Evolutionary conservation across 208 protist species (phyloP).

Genomic region (Crithidia expoeki): DNA sequence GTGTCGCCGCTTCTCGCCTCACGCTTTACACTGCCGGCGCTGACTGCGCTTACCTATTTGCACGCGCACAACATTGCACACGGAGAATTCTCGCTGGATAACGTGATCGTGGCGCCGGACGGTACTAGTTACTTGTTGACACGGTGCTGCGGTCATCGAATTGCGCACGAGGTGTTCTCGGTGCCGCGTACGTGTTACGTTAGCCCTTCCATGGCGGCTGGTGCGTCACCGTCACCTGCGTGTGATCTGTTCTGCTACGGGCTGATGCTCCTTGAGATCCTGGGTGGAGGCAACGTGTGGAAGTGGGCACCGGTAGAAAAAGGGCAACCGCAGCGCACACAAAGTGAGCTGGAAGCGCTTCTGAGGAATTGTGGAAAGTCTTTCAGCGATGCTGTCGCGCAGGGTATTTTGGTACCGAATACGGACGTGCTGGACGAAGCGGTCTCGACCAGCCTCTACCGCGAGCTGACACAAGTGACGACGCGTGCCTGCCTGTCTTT

Average conservation of each 20-base stretch:
- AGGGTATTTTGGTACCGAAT: conserved; percentile 8
- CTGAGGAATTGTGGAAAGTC: background rate
- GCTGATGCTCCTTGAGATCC: conserved; percentile 65
- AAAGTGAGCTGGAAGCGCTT: background rate
- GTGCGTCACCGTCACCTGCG: conserved; percentile 33
- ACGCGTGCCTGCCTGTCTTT: background rate
- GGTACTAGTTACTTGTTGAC: conserved; percentile 69
- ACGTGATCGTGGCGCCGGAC: conserved; percentile 59
- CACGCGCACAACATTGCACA: conserved; percentile 60
- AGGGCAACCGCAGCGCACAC: background rate
- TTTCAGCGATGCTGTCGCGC: background rate
- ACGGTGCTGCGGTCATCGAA: conserved; percentile 25
- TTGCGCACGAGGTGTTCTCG: conserved; percentile 25
- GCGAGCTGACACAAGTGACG: background rate
- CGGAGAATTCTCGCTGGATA: conserved; percentile 63
- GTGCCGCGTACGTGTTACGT: conserved; percentile 53
- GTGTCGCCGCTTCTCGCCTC: conserved; percentile 24
- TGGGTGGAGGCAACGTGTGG: conserved; percentile 35
- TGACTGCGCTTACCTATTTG: conserved; percentile 57
- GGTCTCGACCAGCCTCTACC: background rate
- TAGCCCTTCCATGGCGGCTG: conserved; percentile 61
- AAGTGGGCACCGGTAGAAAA: conserved; percentile 27
- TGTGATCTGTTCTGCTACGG: conserved; percentile 72
- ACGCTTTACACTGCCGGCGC: conserved; percentile 52
- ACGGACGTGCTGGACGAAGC: background rate